Conservation (phyloP, 768 basidiomycete genomes). For the Tylopilus plumbeoviolaceoides region DNA sequence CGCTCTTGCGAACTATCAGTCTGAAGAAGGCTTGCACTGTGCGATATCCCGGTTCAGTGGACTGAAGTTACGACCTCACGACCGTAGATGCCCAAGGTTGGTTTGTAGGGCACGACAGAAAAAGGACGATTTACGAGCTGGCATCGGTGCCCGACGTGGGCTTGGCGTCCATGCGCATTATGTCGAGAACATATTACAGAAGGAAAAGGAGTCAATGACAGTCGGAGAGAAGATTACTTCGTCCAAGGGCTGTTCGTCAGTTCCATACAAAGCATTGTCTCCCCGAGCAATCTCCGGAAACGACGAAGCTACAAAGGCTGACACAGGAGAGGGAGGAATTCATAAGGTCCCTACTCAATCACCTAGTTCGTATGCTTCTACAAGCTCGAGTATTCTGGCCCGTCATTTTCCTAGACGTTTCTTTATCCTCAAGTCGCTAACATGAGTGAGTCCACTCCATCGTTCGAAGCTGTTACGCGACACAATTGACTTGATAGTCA, state of each 20-base stretch:
- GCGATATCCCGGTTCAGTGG: constrained; percentile 78
- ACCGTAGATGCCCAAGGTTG: constrained; percentile 69
- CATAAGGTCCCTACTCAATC: constrained; percentile 33
- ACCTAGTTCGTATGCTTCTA: constrained; percentile 70
- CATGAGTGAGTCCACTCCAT: constrained; percentile 48
- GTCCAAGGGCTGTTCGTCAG: not conserved
- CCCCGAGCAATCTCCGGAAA: constrained; percentile 36
- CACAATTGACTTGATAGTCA: not conserved
- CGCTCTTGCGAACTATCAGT: constrained; percentile 87
- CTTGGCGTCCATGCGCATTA: constrained; percentile 80
- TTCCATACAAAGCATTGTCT: constrained; percentile 12
- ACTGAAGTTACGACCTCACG: constrained; percentile 58
- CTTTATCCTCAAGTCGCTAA: constrained; percentile 88
- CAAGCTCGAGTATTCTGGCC: constrained; percentile 74
- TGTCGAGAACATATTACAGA: constrained; percentile 59
- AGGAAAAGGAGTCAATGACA: constrained; percentile 13
- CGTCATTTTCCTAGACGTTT: constrained; percentile 82
- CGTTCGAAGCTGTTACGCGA: not conserved
- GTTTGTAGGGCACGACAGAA: constrained; percentile 79
- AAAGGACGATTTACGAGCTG: constrained; percentile 84
- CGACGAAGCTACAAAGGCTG: constrained; percentile 28
- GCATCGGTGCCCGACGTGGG: constrained; percentile 89
- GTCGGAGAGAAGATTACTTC: not conserved
- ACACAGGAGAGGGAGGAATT: not conserved
- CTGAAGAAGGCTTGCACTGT: constrained; percentile 51